phyloP scores from a whole-genome alignment of 2,329 filamentous ascomycete species.

The Cladorrhinum sp. region DNA sequence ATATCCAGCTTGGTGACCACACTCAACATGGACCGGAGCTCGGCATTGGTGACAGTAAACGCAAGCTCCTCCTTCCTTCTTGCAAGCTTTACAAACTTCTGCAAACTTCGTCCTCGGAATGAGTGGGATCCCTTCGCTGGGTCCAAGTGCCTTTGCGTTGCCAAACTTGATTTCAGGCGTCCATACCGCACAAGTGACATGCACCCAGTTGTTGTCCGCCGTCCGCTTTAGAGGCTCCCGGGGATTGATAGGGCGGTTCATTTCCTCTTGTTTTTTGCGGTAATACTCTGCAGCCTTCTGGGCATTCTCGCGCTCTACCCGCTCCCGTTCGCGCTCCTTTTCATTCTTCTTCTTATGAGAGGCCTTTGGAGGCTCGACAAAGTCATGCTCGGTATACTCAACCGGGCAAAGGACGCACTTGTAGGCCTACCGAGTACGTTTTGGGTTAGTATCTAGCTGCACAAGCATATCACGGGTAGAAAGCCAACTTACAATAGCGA shows the following conservation, averaged over 20 bases:
- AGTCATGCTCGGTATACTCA: constrained; percentile 74
- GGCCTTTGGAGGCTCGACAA: constrained; percentile 77
- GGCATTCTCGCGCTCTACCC: constrained; percentile 78
- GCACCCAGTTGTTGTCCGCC: constrained; percentile 96
- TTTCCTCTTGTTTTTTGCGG: constrained; percentile 75
- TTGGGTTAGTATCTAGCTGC: too few species aligned
- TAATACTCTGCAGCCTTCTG: constrained; percentile 78
- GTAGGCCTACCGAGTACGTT: constrained; percentile 63
- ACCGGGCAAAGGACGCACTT: constrained; percentile 91
- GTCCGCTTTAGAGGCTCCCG: constrained; percentile 91
- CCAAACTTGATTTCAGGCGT: constrained; percentile 91
- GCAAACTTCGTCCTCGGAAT: constrained; percentile 72
- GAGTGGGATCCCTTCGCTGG: constrained; percentile 84
- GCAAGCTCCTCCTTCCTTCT: constrained; percentile 71
- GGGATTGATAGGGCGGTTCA: constrained; percentile 77
- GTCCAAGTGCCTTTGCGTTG: constrained; percentile 74
- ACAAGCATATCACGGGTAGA: background rate
- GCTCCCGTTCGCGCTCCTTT: constrained; percentile 85
- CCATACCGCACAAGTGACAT: constrained; percentile 90
- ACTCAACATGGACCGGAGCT: constrained; percentile 76
- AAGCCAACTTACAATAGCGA: constrained; percentile 73
- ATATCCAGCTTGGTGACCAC: constrained; percentile 80
- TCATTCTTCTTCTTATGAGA: constrained; percentile 86
- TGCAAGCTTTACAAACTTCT: constrained; percentile 81
- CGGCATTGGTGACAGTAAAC: constrained; percentile 77